These are phyloP conservation scores for Hypoxylon sp. DNA, from an alignment of 2,329 filamentous ascomycete genomes.

Conservation along the genomic window DNA sequence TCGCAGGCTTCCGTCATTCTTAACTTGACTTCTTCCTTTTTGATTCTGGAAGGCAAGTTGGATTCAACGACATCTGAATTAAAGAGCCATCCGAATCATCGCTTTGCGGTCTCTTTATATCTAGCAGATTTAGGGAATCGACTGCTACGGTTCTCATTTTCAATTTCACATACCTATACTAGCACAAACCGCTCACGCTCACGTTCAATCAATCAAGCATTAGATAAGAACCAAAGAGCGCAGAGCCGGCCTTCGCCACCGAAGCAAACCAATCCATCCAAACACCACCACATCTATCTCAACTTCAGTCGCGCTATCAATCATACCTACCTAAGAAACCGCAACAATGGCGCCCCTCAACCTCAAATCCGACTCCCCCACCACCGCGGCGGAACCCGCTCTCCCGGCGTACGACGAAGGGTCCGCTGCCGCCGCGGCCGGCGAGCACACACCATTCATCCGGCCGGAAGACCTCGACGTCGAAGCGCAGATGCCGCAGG, in stretches of 20 bases:
- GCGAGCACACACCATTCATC: constrained; percentile 16
- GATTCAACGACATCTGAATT: background rate
- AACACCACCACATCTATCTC: background rate
- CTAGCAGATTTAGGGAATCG: background rate
- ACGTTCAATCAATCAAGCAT: background rate
- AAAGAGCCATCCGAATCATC: background rate
- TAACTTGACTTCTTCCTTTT: background rate
- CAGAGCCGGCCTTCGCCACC: background rate
- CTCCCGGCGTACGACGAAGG: constrained; percentile 1
- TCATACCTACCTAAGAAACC: background rate
- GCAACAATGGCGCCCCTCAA: background rate
- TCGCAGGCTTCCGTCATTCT: background rate
- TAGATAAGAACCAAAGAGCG: background rate
- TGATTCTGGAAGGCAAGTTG: background rate
- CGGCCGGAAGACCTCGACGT: background rate
- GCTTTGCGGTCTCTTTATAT: background rate
- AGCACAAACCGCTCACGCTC: background rate
- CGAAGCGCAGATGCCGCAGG: constrained; percentile 3
- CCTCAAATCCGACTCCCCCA: background rate
- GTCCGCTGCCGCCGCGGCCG: background rate
- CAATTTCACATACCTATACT: background rate
- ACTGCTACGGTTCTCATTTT: background rate
- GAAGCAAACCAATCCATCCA: background rate
- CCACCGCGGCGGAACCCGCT: background rate
- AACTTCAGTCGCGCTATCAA: background rate